Conservation (phyloP, 1,284 basidiomycete species). For the Gomphus bonarii region DNA sequence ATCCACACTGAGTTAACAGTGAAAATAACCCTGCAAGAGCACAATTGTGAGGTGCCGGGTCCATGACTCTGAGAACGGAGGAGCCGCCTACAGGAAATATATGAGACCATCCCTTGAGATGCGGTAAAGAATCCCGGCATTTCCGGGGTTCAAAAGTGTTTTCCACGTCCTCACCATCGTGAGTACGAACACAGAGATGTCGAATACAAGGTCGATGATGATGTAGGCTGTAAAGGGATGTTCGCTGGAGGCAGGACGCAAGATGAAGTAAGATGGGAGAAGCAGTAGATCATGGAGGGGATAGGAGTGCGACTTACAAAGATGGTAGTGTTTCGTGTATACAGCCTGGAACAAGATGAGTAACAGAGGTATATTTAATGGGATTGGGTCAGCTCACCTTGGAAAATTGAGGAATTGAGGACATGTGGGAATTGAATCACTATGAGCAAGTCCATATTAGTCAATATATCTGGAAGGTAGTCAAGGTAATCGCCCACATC, state of each 20-base stretch:
- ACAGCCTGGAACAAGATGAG: too few relatives aligned
- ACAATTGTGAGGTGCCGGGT: too few relatives aligned
- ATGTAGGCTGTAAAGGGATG: not conserved
- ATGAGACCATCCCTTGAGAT: too few relatives aligned
- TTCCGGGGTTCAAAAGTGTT: too few relatives aligned
- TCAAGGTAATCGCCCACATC: not conserved
- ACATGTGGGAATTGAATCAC: not conserved
- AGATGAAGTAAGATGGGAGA: not conserved
- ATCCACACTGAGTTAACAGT: too few relatives aligned
- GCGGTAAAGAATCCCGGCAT: too few relatives aligned
- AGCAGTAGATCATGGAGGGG: not conserved
- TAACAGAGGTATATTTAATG: not conserved
- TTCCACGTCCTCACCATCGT: too few relatives aligned
- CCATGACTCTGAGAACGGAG: too few relatives aligned
- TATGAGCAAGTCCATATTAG: not conserved
- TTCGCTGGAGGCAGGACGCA: not conserved
- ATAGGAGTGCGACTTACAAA: not conserved
- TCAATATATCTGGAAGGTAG: not conserved
- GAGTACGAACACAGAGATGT: constrained; percentile 4
- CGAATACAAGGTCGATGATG: not conserved
- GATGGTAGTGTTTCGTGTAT: too few relatives aligned
- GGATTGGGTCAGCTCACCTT: not conserved
- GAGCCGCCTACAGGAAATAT: too few relatives aligned
- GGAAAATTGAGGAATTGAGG: not conserved
- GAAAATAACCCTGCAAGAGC: too few relatives aligned